These are phyloP conservation scores for Telopea speciosissima DNA, from an alignment of 177 flowering plant species.

Conservation along the genomic window DNA sequence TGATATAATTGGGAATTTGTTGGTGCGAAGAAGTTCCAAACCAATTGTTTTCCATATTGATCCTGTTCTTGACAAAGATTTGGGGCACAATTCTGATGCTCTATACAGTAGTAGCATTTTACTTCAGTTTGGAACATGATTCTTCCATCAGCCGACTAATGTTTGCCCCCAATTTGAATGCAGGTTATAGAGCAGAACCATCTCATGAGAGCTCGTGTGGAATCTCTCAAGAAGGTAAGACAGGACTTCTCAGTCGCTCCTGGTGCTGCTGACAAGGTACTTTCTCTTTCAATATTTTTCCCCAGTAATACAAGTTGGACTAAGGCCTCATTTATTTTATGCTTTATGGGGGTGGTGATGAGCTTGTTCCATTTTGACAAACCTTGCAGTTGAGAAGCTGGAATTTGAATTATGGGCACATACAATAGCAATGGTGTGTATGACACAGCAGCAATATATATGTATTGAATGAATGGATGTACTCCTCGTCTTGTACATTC, in stretches of 20 bases:
- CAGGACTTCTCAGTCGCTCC: conserved; percentile 21
- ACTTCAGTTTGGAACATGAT: background rate
- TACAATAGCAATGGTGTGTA: background rate
- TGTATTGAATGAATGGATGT: no score
- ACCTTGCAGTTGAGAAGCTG: conserved; percentile 31
- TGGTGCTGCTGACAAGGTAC: conserved; percentile 36
- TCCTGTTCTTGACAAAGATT: background rate
- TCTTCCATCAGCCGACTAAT: no score
- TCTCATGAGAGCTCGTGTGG: conserved; percentile 28
- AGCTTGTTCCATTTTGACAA: conserved; percentile 1
- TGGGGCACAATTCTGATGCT: background rate
- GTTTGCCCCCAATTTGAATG: background rate
- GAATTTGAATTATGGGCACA: conserved; percentile 20
- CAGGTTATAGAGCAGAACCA: conserved; percentile 49
- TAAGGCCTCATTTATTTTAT: background rate
- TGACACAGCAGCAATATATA: background rate
- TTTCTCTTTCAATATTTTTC: background rate
- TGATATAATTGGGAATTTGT: background rate
- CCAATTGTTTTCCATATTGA: background rate
- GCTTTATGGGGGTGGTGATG: conserved; percentile 4
- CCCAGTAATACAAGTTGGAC: background rate
- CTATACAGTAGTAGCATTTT: background rate
- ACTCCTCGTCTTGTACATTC: no score
- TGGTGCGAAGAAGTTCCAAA: background rate
- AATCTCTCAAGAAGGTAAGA: conserved; percentile 31